Evolutionary conservation across 768 basidiomycete genomes (phyloP).

Genomic region (Lactarius vividus): DNA sequence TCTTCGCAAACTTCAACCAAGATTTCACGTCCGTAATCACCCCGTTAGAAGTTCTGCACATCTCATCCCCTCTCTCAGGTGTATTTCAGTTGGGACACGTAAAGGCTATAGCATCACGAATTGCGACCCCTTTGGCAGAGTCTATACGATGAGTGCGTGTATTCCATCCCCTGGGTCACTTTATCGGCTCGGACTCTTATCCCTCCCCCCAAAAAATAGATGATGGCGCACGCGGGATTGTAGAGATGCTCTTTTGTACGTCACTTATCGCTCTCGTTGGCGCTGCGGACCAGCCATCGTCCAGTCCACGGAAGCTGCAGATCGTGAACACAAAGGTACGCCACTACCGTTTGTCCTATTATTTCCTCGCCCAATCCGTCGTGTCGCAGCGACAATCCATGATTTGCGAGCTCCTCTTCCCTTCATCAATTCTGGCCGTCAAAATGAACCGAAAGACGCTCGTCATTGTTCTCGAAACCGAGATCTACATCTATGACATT

Average conservation of each 20-base stretch:
- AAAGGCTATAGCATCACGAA: constrained; percentile 98
- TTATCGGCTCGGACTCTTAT: neutral
- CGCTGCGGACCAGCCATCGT: constrained; percentile 87
- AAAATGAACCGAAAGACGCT: constrained; percentile 97
- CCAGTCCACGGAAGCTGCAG: constrained; percentile 90
- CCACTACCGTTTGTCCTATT: neutral
- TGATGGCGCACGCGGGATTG: constrained; percentile 92
- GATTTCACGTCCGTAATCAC: constrained; percentile 75
- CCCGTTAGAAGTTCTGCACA: neutral
- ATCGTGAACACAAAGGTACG: constrained; percentile 98
- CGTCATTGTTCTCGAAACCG: constrained; percentile 93
- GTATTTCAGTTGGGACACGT: constrained; percentile 91
- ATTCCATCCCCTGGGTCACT: neutral
- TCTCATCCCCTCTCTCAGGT: constrained; percentile 44
- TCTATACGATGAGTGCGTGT: constrained; percentile 90
- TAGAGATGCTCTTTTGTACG: constrained; percentile 99
- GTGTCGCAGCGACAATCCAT: constrained; percentile 72
- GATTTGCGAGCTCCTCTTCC: constrained; percentile 98
- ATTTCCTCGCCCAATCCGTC: neutral
- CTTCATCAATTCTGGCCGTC: constrained; percentile 94
- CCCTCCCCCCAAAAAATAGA: constrained; percentile 44
- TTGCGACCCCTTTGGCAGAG: constrained; percentile 95
- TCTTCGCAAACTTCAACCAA: constrained; percentile 96
- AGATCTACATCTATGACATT: constrained; percentile 99
- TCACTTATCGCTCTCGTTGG: constrained; percentile 96